Evolutionary conservation across 495 filamentous ascomycete genomes (phyloP).

Genomic region (Staphylotrichum longicolle): DNA sequence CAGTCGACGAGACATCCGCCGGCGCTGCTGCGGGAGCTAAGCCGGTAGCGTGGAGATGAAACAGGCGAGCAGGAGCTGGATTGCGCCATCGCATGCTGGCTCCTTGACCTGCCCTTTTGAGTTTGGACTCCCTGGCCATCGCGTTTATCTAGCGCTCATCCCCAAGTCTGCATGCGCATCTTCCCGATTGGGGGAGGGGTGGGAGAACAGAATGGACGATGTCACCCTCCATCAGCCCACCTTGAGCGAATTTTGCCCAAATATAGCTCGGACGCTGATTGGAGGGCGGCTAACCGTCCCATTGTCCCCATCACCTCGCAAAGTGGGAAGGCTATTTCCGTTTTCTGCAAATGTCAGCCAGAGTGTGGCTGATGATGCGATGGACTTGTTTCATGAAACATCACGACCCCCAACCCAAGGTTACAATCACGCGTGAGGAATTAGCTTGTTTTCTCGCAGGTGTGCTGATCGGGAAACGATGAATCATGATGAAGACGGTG

Average conservation of each 20-base stretch:
- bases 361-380: slow-evolving; percentile 4
- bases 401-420: background rate
- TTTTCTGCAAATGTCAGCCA: slow-evolving; percentile 9
- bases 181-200: slow-evolving; percentile 3
- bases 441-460: background rate
- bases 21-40: slow-evolving; percentile 5
- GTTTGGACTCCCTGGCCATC: background rate
- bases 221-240: slow-evolving; percentile 5
- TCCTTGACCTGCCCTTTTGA: background rate
- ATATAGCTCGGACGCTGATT: slow-evolving; percentile 18
- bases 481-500: background rate
- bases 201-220: background rate
- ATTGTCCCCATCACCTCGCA: background rate
- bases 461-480: too few relatives aligned
- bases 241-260: slow-evolving; percentile 14
- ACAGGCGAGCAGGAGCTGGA: slow-evolving; percentile 16
- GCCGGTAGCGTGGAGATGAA: slow-evolving; percentile 8
- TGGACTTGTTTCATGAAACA: slow-evolving; percentile 14
- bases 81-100: slow-evolving; percentile 11
- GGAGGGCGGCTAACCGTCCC: slow-evolving; percentile 16
- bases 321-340: background rate
- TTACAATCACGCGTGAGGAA: background rate
- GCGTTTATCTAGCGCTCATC: slow-evolving; percentile 10
- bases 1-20: slow-evolving; percentile 3
- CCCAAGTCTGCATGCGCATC: background rate